These are phyloP conservation scores for Fraxinus dipetala DNA, from an alignment of 305 asterid genomes.

Conservation along the genomic window DNA sequence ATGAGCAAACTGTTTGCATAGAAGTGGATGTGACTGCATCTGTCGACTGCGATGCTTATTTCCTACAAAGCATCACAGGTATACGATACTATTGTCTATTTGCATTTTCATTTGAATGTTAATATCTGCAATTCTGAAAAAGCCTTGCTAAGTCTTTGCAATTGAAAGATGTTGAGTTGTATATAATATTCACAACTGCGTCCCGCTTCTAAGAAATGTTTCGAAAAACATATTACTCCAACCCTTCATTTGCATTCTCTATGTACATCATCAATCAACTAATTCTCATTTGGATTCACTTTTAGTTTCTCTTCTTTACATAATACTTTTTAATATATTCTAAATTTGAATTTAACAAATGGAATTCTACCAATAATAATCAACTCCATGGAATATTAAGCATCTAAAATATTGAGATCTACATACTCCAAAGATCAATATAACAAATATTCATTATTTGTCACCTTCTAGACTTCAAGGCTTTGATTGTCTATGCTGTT, in stretches of 20 bases:
- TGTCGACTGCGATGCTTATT: neutral
- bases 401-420: neutral
- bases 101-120: neutral
- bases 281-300: conserved; percentile 1
- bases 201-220: neutral
- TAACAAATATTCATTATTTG: neutral
- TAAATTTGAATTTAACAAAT: neutral
- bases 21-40: neutral
- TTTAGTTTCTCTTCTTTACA: neutral
- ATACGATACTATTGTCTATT: neutral
- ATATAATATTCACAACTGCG: neutral
- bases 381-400: neutral
- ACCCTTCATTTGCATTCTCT: neutral
- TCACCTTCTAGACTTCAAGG: neutral
- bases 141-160: neutral
- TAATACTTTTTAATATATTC: neutral
- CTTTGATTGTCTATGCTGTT: neutral
- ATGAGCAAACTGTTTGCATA: neutral
- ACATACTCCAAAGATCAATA: neutral
- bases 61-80: neutral
- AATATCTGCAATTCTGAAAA: neutral
- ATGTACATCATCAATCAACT: neutral
- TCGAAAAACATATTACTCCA: neutral
- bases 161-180: neutral
- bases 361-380: neutral